Conservation (phyloP, 1,284 basidiomycete species). For the Ceratobasidium sp. region DNA sequence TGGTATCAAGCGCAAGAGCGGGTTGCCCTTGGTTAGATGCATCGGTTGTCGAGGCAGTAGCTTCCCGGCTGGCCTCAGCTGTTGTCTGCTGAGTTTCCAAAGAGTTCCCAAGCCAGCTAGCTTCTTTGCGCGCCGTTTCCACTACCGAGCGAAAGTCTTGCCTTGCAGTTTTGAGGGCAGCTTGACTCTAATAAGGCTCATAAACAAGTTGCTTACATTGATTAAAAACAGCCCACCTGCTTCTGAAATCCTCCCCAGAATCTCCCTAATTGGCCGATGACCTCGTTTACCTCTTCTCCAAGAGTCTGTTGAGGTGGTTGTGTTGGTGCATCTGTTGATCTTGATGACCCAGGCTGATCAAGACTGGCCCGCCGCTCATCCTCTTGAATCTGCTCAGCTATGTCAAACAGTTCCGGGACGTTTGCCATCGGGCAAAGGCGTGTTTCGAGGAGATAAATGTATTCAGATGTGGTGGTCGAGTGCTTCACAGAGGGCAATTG, state of each 20-base stretch:
- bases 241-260: constrained; percentile 90
- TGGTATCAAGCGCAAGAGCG: constrained; percentile 33
- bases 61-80: constrained; percentile 47
- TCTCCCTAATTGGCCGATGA: constrained; percentile 79
- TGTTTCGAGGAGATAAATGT: not conserved
- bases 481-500: too few species aligned
- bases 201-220: constrained; percentile 17
- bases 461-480: constrained; percentile 5
- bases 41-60: constrained; percentile 38
- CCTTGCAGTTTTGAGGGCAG: constrained; percentile 70
- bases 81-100: constrained; percentile 49
- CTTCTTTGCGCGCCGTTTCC: constrained; percentile 80
- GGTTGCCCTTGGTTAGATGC: constrained; percentile 25
- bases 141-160: constrained; percentile 81
- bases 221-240: constrained; percentile 62
- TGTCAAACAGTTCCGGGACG: constrained; percentile 33
- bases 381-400: constrained; percentile 27
- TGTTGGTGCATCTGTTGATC: constrained; percentile 43
- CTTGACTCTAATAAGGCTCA: constrained; percentile 65
- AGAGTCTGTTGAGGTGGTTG: constrained; percentile 62
- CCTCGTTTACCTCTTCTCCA: constrained; percentile 86
- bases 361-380: constrained; percentile 34
- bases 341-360: constrained; percentile 37
- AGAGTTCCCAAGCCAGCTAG: constrained; percentile 61
- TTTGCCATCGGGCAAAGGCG: constrained; percentile 10